Evolutionary conservation across 2,329 filamentous ascomycete genomes (phyloP).

Genomic region (Venturia asperata): DNA sequence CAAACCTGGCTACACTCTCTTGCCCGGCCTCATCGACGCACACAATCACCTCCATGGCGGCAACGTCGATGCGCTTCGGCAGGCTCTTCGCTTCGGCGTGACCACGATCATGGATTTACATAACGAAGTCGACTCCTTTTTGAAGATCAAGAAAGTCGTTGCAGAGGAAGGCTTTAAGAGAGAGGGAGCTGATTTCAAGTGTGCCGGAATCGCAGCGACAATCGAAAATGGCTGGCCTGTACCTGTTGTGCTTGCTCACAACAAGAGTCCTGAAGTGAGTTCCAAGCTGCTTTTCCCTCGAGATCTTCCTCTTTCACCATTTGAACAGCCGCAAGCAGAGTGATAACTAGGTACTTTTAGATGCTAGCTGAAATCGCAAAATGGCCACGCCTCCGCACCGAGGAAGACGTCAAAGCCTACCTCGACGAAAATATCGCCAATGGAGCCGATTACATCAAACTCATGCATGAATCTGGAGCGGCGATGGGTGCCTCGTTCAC

Average conservation of each 20-base stretch:
- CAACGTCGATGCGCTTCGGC: constrained; percentile 35
- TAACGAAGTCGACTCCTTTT: constrained; percentile 29
- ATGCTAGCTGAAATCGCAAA: constrained; percentile 36
- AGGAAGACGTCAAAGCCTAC: constrained; percentile 38
- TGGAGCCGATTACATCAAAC: constrained; percentile 44
- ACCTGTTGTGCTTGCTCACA: constrained; percentile 36
- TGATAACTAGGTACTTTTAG: constrained; percentile 21
- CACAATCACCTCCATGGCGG: constrained; percentile 43
- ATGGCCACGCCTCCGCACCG: constrained; percentile 42
- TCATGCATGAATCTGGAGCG: constrained; percentile 45
- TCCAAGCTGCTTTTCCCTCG: not conserved
- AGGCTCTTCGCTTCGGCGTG: constrained; percentile 44
- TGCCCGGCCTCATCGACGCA: constrained; percentile 46
- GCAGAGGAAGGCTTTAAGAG: constrained; percentile 29
- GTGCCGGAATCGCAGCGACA: constrained; percentile 42
- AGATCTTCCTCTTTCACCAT: constrained; percentile 16
- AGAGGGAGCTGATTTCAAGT: constrained; percentile 41
- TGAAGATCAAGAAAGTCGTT: constrained; percentile 27
- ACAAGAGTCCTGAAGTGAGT: constrained; percentile 29
- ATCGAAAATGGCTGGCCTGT: constrained; percentile 48
- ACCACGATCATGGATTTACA: constrained; percentile 49
- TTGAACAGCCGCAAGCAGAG: not conserved
- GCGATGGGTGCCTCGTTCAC: constrained; percentile 33
- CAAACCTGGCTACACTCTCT: constrained; percentile 40
- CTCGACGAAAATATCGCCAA: constrained; percentile 36